phyloP scores from a whole-genome alignment of 805 yeast species.

The Priceomyces castillae region DNA sequence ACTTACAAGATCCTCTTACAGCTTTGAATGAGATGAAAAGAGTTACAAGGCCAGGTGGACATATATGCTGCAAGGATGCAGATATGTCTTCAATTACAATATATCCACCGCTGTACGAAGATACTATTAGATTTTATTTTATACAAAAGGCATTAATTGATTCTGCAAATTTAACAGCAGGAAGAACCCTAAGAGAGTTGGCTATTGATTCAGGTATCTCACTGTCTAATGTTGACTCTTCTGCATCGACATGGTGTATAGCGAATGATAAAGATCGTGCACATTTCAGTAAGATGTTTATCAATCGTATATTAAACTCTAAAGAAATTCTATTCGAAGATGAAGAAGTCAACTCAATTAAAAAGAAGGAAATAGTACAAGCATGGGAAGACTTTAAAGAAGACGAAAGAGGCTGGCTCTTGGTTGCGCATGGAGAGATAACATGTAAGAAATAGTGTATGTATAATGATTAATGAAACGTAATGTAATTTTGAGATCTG shows the following conservation, averaged over 20 bases:
- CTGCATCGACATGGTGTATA: conserved; percentile 16
- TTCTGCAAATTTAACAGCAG: conserved; percentile 14
- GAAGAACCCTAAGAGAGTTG: conserved; percentile 15
- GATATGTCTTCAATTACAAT: conserved; percentile 18
- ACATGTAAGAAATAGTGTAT: conserved; percentile 12
- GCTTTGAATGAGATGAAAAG: conserved; percentile 36
- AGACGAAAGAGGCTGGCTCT: conserved; percentile 14
- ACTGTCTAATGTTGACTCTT: conserved; percentile 7
- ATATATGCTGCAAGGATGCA: conserved; percentile 31
- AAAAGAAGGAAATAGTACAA: conserved; percentile 8
- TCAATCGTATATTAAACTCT: conserved; percentile 11
- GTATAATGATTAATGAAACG: background rate
- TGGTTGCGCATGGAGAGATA: conserved; percentile 18
- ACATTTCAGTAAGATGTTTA: conserved; percentile 11
- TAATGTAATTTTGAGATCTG: background rate
- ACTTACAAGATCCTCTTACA: conserved; percentile 28
- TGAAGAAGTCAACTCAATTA: conserved; percentile 3
- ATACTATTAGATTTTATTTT: conserved; percentile 8
- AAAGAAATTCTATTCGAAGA: conserved; percentile 8
- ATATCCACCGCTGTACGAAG: conserved; percentile 18
- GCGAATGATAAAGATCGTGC: conserved; percentile 9
- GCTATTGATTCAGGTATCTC: conserved; percentile 21
- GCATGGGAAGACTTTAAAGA: conserved; percentile 15
- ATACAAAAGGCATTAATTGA: conserved; percentile 7
- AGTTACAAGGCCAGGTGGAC: conserved; percentile 33